Evolutionary conservation across 257 asterid genomes (phyloP), one percentile per base, ranked within the genome.

Genomic region (Nyctanthes arbortristis): DNA sequence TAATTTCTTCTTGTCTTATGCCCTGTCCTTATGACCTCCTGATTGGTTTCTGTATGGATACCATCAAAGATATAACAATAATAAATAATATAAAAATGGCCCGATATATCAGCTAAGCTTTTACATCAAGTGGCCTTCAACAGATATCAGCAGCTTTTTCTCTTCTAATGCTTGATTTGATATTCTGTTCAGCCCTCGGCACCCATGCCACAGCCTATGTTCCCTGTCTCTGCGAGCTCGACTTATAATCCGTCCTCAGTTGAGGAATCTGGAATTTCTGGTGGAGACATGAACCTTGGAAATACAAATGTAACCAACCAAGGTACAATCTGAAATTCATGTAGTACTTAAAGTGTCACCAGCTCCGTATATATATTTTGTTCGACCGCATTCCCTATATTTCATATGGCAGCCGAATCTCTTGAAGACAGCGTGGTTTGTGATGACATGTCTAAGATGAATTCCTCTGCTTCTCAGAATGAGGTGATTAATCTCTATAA

Each of bases 401-500:
- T 22, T 13, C 12, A 8, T 71, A 34, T 69, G 61, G 65, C 63
- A 59, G 70, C 32, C 60, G 71, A 78, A 52, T 74, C 81, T 54
- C 61, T 36, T 14, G 83, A 66, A 25, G 84, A 66, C 36, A 64
- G 36, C 62, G 67, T 32, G 72, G 72, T 33, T 63, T 61, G 39
- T 63, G 73, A 35, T 32, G 82, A 65, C 25, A 62, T 55, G 24
- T 66, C 78, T 31, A 63, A 63, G 6, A 11, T 67, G 60, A 68
- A 40, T 69, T 70, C 84, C 20, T 20, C 25, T 14, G 66, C 37
- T 45, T 54, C 78, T 63, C 14, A 43, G 54, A 74, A 82, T 65
- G 84, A 88, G 89, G 97, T 90, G 79, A 72, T 68, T 56, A 56
- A 61, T 39, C 61, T 52, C 47, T 45, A 35, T 60, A 32, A 34